A percentile compares a stretch with the other conserved stretches of the same genome.
Evolutionary conservation across 1,284 basidiomycete species (phyloP).

Genomic region (Microbotryum intermedium): DNA sequence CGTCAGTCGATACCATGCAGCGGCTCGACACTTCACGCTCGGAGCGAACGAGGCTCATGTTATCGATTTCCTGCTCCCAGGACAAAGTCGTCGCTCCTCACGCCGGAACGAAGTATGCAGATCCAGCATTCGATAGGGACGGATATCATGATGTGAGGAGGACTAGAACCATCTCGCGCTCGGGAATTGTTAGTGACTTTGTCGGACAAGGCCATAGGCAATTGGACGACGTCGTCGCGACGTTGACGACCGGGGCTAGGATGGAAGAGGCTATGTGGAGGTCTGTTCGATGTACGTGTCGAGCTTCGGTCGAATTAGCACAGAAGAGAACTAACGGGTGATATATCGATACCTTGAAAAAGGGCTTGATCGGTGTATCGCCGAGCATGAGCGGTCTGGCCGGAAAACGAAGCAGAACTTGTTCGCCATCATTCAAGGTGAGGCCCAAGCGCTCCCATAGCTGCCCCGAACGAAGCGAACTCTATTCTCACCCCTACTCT

Average conservation of each 20-base stretch:
- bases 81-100: conserved; percentile 14
- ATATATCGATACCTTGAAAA: neutral
- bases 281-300: conserved; percentile 24
- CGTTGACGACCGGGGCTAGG: conserved; percentile 41
- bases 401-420: conserved; percentile 59
- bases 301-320: conserved; percentile 44
- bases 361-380: conserved; percentile 73
- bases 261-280: conserved; percentile 63
- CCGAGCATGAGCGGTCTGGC: conserved; percentile 58
- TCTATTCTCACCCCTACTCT: neutral
- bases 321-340: conserved; percentile 33
- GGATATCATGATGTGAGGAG: conserved; percentile 66
- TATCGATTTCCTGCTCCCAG: neutral
- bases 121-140: conserved; percentile 71
- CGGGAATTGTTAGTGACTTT: too few relatives aligned
- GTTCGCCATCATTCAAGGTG: conserved; percentile 77
- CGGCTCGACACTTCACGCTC: neutral
- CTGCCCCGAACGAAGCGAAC: neutral
- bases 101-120: conserved; percentile 67
- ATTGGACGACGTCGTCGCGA: conserved; percentile 63
- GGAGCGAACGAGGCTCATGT: neutral
- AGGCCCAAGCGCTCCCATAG: neutral
- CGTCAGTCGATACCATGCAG: neutral
- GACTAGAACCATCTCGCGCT: too few relatives aligned
- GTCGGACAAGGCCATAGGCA: conserved; percentile 42